Percentiles rank a stretch among this genome's conserved stretches.
These are phyloP conservation scores for Penicillium olsonii DNA, from an alignment of 2,329 filamentous ascomycete genomes.

Conservation along the genomic window DNA sequence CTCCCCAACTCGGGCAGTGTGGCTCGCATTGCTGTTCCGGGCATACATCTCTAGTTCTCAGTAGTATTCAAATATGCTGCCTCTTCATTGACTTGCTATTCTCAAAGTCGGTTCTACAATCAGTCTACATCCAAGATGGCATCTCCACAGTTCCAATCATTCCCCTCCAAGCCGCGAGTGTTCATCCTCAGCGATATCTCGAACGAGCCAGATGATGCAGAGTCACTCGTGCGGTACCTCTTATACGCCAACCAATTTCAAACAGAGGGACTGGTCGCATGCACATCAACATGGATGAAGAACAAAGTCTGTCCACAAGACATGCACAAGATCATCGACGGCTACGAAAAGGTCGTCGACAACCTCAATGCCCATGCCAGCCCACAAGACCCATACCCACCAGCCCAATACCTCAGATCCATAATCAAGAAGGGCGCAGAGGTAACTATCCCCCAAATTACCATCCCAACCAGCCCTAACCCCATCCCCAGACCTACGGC, in stretches of 20 bases:
- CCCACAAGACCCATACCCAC: conserved; percentile 45
- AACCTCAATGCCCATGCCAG: conserved; percentile 55
- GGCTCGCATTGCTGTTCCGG: conserved; percentile 13
- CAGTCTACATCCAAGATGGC: conserved; percentile 6
- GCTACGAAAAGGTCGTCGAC: conserved; percentile 46
- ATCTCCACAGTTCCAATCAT: conserved; percentile 10
- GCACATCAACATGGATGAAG: conserved; percentile 51
- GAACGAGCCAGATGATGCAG: conserved; percentile 51
- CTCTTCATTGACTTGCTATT: background rate
- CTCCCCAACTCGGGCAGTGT: conserved; percentile 6
- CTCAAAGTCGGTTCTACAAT: background rate
- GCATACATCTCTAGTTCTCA: background rate
- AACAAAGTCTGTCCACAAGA: conserved; percentile 44
- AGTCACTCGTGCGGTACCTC: conserved; percentile 49
- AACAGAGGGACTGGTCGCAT: conserved; percentile 50
- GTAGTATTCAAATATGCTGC: background rate
- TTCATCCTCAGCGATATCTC: conserved; percentile 50
- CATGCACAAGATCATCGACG: conserved; percentile 48
- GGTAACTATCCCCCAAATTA: conserved; percentile 26
- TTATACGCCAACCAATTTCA: conserved; percentile 51
- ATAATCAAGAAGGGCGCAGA: conserved; percentile 44
- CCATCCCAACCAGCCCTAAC: background rate
- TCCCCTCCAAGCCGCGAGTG: conserved; percentile 24
- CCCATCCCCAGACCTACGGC: conserved; percentile 25
- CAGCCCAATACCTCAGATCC: conserved; percentile 36